Conservation (phyloP, 208 protist species). For the Trichomonas tenax region DNA sequence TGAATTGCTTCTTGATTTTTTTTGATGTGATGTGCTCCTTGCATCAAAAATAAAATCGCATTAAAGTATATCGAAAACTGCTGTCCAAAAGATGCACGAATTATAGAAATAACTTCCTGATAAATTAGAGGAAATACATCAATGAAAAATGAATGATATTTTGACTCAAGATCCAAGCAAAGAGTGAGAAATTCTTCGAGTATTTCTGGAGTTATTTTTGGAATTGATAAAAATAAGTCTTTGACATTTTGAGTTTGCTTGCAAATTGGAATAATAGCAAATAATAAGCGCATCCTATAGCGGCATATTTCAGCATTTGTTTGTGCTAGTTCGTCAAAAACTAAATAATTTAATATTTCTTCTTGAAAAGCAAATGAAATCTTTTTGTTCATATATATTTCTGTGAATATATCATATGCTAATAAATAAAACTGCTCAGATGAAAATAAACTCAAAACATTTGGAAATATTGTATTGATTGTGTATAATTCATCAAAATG, state of each 20-base stretch:
- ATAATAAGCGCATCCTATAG: background rate
- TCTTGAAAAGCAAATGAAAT: background rate
- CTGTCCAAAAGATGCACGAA: background rate
- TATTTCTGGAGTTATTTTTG: background rate
- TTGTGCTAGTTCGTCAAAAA: background rate
- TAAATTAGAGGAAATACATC: background rate
- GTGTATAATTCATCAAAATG: background rate
- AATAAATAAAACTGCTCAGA: background rate
- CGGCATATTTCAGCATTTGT: background rate
- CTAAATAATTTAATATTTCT: background rate
- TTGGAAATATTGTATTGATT: background rate
- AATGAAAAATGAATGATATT: background rate
- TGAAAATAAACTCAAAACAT: background rate
- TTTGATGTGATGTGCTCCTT: background rate
- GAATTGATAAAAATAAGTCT: background rate
- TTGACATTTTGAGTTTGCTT: background rate
- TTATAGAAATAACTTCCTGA: background rate
- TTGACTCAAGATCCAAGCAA: background rate
- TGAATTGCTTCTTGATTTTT: background rate
- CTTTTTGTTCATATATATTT: background rate
- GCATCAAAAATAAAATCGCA: background rate
- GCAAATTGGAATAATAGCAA: background rate
- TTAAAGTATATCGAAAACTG: background rate
- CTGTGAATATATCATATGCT: background rate
- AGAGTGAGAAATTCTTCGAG: background rate